These are phyloP conservation scores for Xylaria sp. DNA, from an alignment of 2,329 filamentous ascomycete species.

Conservation along the genomic window DNA sequence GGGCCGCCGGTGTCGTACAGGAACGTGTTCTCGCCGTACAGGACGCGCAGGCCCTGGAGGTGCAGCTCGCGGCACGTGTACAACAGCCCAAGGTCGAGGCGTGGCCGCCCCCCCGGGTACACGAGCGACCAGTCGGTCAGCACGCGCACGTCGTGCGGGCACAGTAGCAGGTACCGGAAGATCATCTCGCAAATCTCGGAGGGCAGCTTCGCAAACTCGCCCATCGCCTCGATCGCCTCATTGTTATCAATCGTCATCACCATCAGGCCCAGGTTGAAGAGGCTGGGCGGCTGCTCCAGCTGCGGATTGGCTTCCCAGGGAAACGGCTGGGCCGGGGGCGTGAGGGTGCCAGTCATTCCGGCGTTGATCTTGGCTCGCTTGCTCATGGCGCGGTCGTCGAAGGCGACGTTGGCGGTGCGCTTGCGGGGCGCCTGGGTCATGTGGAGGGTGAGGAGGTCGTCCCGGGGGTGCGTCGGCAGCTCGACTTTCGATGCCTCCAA, in stretches of 20 bases:
- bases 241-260: background rate
- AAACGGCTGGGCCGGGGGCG: slow-evolving; percentile 2
- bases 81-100: slow-evolving; percentile 44
- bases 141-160: slow-evolving; percentile 36
- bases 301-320: slow-evolving; percentile 11
- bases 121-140: slow-evolving; percentile 38
- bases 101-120: slow-evolving; percentile 29
- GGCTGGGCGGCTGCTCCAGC: slow-evolving; percentile 18
- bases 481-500: slow-evolving; percentile 13
- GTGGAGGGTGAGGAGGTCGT: slow-evolving; percentile 4
- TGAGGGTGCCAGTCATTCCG: background rate
- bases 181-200: slow-evolving; percentile 40
- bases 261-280: background rate
- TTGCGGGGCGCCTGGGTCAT: slow-evolving; percentile 7
- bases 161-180: slow-evolving; percentile 36
- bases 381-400: slow-evolving; percentile 13
- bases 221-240: slow-evolving; percentile 10
- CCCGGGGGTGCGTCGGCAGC: slow-evolving; percentile 7
- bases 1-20: slow-evolving; percentile 49
- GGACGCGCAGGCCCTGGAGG: slow-evolving; percentile 42
- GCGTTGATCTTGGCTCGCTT: slow-evolving; percentile 13
- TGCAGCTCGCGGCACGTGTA: slow-evolving; percentile 39
- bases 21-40: slow-evolving; percentile 54
- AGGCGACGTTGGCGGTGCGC: slow-evolving; percentile 14
- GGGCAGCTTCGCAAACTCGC: slow-evolving; percentile 25